Percentiles rank a stretch among this genome's conserved stretches.
Evolutionary conservation across 129 eudicot species (phyloP).

Genomic region (Tagetes erecta): DNA sequence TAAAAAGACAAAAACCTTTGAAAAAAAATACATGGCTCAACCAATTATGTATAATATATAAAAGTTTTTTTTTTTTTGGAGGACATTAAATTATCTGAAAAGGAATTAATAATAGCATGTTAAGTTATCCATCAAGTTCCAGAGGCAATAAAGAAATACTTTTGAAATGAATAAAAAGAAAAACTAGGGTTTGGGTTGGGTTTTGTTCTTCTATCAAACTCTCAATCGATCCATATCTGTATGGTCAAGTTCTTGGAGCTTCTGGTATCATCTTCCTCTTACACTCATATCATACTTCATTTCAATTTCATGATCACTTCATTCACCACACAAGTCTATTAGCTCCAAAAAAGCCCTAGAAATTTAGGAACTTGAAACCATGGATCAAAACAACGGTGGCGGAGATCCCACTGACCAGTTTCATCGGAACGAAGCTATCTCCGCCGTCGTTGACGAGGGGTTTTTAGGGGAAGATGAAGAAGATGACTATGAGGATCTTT

Average conservation of each 20-base stretch:
- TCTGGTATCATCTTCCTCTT: not conserved
- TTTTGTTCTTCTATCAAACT: not conserved
- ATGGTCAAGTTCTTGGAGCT: not conserved
- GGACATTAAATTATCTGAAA: too few relatives aligned
- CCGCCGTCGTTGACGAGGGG: constrained; percentile 83
- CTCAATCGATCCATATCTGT: not conserved
- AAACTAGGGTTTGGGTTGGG: constrained; percentile 20
- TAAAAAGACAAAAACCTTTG: too few relatives aligned
- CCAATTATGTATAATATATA: too few relatives aligned
- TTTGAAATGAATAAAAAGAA: not conserved
- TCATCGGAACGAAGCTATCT: constrained; percentile 72
- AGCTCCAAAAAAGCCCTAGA: constrained; percentile 34
- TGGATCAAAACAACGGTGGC: constrained; percentile 51
- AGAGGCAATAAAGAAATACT: not conserved
- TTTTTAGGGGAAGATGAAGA: constrained; percentile 79
- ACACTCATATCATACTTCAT: not conserved
- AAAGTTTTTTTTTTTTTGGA: too few relatives aligned
- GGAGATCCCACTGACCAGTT: constrained; percentile 57
- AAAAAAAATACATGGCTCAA: too few relatives aligned
- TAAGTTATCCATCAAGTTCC: too few relatives aligned
- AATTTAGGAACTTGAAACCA: constrained; percentile 16
- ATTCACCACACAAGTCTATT: not conserved
- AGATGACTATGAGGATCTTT: constrained; percentile 82
- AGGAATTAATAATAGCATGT: too few relatives aligned
- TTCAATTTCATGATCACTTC: not conserved